Base-by-base conservation (phyloP, 2,329 filamentous ascomycete genomes). In the Periglandula ipomoeae region DNA sequence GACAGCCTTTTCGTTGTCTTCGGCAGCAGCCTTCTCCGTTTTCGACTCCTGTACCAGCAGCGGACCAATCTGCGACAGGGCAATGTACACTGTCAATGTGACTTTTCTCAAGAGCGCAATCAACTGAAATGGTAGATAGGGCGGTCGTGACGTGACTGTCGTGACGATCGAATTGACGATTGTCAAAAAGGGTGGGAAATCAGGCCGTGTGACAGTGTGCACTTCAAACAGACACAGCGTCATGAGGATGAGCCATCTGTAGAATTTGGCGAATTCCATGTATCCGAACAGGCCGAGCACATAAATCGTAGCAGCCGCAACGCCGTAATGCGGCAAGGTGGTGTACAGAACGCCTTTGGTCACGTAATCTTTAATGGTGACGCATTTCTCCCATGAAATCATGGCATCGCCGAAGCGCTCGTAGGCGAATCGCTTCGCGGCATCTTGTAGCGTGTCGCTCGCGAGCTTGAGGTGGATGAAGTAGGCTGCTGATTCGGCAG, bases 401-500 rank as follows among this genome's bases (percentile, higher is more conserved):
- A 90, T 75, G 24, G 81, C 79, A 1, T 87, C 84, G 0, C 90
- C 90, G 63, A 95, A 89, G 43, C 89, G 82, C 62, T 95, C 89
- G 68, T 96, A 96, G 7, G 88, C 89, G 63, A 93, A 95, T 49
- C 89, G 78, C 59, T 79, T 82, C 1, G 81, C 82, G 2, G 86
- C 80, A 60, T 93, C 82, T n/a, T 81, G 70, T 15, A 96, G 78
- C 0, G 84, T 87, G 59, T 97, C 93, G 60, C 88, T 81, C 5
- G 89, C 89, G 41, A 82, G 72, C 71, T 90, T 91, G 59, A 97
- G 76, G 59, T 86, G 82, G 42, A 96, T 81, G 66, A 95, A 97
- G 67, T 84, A 59, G 47, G 64, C 63, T 27, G 65, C 65, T 9
- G 59, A 57, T 52, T 62, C 62, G 40, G 49, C 54, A 19, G 53